These are phyloP conservation scores for Dioszegia hungarica DNA, from an alignment of 768 basidiomycete species.

Conservation along the genomic window DNA sequence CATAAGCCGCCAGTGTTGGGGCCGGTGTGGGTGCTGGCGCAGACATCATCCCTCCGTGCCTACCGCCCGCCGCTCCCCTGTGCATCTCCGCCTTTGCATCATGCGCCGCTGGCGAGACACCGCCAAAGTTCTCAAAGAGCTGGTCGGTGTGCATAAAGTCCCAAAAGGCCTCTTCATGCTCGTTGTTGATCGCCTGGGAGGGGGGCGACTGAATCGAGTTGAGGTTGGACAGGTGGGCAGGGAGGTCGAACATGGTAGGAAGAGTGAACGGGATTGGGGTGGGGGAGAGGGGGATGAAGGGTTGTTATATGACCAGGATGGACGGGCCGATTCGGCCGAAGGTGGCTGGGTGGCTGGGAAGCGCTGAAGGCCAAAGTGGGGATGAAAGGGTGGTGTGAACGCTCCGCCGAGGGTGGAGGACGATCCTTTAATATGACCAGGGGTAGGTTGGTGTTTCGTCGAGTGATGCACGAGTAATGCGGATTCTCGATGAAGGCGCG, in stretches of 20 bases:
- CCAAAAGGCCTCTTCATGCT: conserved; percentile 39
- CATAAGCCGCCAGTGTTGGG: neutral
- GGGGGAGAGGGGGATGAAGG: neutral
- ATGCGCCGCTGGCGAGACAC: conserved; percentile 15
- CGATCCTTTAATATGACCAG: too few species aligned
- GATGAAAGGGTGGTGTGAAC: neutral
- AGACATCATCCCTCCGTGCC: neutral
- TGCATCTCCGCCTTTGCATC: neutral
- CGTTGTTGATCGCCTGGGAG: conserved; percentile 20
- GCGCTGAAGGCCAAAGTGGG: neutral
- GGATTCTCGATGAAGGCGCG: too few species aligned
- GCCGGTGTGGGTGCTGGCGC: conserved; percentile 5
- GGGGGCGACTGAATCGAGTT: conserved; percentile 33
- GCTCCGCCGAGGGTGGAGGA: too few species aligned
- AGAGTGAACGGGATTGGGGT: neutral
- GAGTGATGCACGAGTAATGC: too few species aligned
- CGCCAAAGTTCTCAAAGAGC: conserved; percentile 37
- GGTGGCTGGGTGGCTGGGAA: neutral
- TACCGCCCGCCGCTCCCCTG: too few species aligned
- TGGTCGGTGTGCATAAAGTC: conserved; percentile 38
- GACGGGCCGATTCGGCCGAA: too few species aligned
- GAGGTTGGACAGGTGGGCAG: conserved; percentile 33
- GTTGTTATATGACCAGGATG: too few species aligned
- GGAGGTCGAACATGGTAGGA: conserved; percentile 35
- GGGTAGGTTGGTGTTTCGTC: too few species aligned